Conservation (phyloP, 148 eudicot genomes). For the Rhododendron griersonianum region DNA sequence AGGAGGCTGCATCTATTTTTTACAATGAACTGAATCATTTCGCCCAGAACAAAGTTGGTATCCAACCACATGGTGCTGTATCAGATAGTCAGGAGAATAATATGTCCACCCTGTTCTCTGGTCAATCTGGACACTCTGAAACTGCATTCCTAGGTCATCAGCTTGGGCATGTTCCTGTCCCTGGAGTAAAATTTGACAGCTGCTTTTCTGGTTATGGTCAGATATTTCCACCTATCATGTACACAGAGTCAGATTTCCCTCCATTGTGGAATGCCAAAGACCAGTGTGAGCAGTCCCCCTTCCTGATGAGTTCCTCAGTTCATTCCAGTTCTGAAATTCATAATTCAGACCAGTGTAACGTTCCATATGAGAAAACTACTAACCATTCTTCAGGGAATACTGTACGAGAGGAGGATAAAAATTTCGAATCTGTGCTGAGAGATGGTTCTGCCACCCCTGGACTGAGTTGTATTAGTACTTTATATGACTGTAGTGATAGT, state of each 20-base stretch:
- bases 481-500: constrained; percentile 27
- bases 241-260: constrained; percentile 21
- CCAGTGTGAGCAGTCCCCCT: constrained; percentile 34
- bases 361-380: constrained; percentile 14
- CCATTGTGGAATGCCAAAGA: constrained; percentile 16
- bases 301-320: constrained; percentile 20
- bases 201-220: constrained; percentile 22
- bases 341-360: constrained; percentile 17
- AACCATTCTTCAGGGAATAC: constrained; percentile 12
- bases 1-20: constrained; percentile 21
- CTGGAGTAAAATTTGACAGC: constrained; percentile 32
- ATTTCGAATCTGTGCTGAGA: constrained; percentile 27
- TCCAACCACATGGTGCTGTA: constrained; percentile 18
- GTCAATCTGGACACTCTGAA: constrained; percentile 32
- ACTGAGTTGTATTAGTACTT: constrained; percentile 58
- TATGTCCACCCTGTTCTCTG: constrained; percentile 16
- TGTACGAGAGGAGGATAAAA: constrained; percentile 28
- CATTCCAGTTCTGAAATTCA: constrained; percentile 32
- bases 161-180: constrained; percentile 35
- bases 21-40: constrained; percentile 26
- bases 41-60: constrained; percentile 26
- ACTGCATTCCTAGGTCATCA: constrained; percentile 25
- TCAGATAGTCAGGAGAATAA: constrained; percentile 23
- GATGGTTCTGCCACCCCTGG: constrained; percentile 44
- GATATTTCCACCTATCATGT: constrained; percentile 23